These are phyloP conservation scores for Eucalyptus coolabah DNA, from an alignment of 345 rosid species.

Conservation along the genomic window DNA sequence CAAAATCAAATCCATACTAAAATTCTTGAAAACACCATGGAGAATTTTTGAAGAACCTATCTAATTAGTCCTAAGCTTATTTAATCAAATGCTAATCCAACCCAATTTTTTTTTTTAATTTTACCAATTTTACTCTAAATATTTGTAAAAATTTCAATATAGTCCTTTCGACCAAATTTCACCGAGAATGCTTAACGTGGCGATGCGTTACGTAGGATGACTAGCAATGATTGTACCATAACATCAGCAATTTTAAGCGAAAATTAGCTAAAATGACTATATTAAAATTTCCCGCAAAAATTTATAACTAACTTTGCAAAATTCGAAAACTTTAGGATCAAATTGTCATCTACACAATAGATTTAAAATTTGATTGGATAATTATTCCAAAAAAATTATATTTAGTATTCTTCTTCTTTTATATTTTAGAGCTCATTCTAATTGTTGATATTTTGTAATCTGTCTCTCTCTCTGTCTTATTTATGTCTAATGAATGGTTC, in stretches of 20 bases:
- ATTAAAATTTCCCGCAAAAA: accelerated
- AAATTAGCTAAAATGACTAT: background rate
- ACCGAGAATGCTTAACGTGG: background rate
- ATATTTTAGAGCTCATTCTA: background rate
- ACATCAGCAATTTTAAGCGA: background rate
- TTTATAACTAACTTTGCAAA: background rate
- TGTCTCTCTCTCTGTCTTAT: background rate
- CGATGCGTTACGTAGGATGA: background rate
- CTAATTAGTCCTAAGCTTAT: background rate
- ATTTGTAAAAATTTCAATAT: background rate
- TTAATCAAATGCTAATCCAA: accelerated
- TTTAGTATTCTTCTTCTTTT: background rate
- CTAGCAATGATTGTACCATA: background rate
- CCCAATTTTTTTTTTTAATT: background rate
- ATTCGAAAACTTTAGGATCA: accelerated
- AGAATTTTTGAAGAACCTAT: background rate
- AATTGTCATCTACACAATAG: accelerated
- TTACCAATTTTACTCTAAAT: background rate
- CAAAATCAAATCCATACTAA: background rate
- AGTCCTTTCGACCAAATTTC: background rate
- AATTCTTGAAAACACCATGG: background rate
- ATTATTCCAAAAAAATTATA: background rate
- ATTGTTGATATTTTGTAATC: background rate
- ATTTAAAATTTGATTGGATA: background rate
- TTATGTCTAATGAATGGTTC: background rate